These are phyloP conservation scores for Exophiala phaeomuriformis DNA, from an alignment of 2,329 filamentous ascomycete genomes.

Conservation along the genomic window DNA sequence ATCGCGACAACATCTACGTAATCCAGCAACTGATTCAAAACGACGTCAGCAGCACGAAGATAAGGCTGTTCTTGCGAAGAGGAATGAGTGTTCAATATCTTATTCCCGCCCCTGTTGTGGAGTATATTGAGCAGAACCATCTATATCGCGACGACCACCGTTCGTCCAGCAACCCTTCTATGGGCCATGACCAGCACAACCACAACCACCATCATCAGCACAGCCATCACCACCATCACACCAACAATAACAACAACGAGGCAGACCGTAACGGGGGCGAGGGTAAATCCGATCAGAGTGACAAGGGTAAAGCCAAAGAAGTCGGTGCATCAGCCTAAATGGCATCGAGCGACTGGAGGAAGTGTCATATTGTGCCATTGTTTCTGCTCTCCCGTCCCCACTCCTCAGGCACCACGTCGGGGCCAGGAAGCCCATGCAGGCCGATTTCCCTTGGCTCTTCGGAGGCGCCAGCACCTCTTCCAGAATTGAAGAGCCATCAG, in stretches of 20 bases:
- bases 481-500: no score
- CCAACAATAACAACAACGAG: no score
- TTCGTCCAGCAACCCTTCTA: constrained; percentile 20
- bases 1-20: constrained; percentile 78
- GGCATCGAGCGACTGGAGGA: no score
- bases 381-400: no score
- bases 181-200: constrained; percentile 8
- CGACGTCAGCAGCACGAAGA: constrained; percentile 74
- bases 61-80: constrained; percentile 69
- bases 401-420: no score
- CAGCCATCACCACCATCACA: no score
- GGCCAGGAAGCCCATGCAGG: no score
- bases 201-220: no score
- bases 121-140: constrained; percentile 62
- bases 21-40: constrained; percentile 84
- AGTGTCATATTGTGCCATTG: no score
- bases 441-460: no score
- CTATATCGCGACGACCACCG: constrained; percentile 52
- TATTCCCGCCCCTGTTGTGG: constrained; percentile 66
- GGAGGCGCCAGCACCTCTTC: no score
- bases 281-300: neutral
- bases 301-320: constrained; percentile 25
- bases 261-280: no score
- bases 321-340: neutral
- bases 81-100: constrained; percentile 76